Evolutionary conservation across 2,329 filamentous ascomycete genomes (phyloP).

Genomic region (Botryotinia globosa): DNA sequence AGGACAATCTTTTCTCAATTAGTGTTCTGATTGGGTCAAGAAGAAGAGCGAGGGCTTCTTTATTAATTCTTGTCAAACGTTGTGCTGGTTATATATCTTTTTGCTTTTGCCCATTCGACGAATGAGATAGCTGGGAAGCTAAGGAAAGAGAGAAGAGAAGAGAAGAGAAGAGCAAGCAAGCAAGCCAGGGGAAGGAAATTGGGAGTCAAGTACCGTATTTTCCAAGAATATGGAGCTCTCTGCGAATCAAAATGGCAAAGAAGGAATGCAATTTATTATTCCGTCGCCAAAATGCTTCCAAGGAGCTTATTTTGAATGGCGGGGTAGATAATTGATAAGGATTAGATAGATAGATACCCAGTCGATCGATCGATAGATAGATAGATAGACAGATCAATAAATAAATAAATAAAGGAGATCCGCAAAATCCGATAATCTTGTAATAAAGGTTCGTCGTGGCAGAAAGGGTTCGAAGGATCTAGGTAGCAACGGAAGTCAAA

Average conservation of each 20-base stretch:
- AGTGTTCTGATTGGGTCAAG: not conserved
- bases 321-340: conserved; percentile 20
- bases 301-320: conserved; percentile 3
- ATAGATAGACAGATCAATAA: not conserved
- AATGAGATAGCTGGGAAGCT: not conserved
- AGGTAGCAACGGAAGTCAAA: not conserved
- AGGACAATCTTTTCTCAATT: not conserved
- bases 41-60: not conserved
- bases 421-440: not conserved
- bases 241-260: conserved; percentile 2
- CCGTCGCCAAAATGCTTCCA: not conserved
- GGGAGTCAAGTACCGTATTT: conserved; percentile 4
- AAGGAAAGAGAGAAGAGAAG: not conserved
- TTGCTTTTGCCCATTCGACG: not conserved
- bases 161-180: not conserved
- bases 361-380: not conserved
- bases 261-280: conserved; percentile 5
- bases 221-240: not conserved
- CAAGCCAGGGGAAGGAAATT: not conserved
- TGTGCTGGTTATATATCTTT: not conserved
- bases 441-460: not conserved
- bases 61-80: not conserved
- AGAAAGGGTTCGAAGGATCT: not conserved
- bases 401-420: not conserved
- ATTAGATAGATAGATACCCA: conserved; percentile 2